Percentiles rank a stretch among this genome's conserved stretches.
Evolutionary conservation across 1,284 basidiomycete genomes (phyloP).

Genomic region (Sanguinoderma infundibulare): DNA sequence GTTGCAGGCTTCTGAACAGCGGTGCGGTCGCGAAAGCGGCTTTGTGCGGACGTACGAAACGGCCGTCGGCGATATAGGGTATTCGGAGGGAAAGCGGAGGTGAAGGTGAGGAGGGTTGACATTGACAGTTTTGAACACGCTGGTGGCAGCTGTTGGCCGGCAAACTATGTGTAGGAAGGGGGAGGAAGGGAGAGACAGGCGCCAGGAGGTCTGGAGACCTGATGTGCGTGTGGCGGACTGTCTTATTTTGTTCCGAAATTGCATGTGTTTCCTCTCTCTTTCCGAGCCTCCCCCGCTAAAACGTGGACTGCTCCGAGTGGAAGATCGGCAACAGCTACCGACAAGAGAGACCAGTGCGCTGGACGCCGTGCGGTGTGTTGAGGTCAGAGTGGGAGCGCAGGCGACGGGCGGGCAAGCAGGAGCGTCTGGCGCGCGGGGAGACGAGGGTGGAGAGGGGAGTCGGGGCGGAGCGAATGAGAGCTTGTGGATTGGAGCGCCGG

Average conservation of each 20-base stretch:
- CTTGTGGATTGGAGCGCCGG: conserved; percentile 6
- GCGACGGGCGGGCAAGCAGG: neutral
- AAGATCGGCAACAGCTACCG: neutral
- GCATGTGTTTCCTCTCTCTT: conserved; percentile 11
- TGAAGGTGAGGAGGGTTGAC: neutral
- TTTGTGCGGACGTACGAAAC: conserved; percentile 7
- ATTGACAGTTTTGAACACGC: neutral
- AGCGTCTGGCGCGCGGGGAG: neutral
- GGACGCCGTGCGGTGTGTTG: neutral
- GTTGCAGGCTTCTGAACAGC: no score
- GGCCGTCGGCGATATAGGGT: conserved; percentile 15
- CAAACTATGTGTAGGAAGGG: no score
- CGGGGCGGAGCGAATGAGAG: conserved; percentile 14
- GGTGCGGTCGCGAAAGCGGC: neutral
- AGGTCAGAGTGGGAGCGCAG: neutral
- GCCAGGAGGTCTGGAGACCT: conserved; percentile 13
- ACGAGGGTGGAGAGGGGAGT: conserved; percentile 2
- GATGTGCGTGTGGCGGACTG: neutral
- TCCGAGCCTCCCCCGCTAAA: neutral
- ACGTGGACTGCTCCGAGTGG: neutral
- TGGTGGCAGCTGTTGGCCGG: no score
- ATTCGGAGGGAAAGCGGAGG: conserved; percentile 3
- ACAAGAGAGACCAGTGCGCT: neutral
- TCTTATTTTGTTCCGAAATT: neutral
- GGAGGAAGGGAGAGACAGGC: neutral